Base-by-base conservation (phyloP, 2,329 filamentous ascomycete genomes). In the Calonectria pseudoreteaudii region DNA sequence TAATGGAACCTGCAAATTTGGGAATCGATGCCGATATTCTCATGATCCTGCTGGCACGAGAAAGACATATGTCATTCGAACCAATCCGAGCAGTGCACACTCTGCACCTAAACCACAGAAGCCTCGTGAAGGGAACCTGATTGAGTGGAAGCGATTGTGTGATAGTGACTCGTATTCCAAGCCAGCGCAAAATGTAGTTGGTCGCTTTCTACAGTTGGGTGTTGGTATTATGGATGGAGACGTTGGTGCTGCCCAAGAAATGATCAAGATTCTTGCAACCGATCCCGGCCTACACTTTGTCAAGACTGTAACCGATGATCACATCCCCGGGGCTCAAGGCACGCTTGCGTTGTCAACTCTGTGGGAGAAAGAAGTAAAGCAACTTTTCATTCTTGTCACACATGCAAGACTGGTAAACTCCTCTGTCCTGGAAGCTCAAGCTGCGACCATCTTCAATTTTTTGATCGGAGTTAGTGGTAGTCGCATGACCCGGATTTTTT, bases 141-240 rank as follows among this genome's bases (percentile, higher is more conserved):
- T 28, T n/a, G 56, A 62, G 26, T 62, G 56, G 56, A 62, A 62
- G 36, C 56, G 56, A 62, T 18, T 62, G 36, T 62, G 56, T 41
- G 18, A 38, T 3, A 26, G 14, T 23, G 14, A 3, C 23, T 60
- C 56, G 6, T 2, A 4, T 41, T 16, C 18, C 20, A 62, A 62
- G 34, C 56, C 56, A 9, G 23, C 13, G 7, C 56, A 38, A 41
- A 26, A 14, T 14, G 26, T 14, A 8, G 26, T 38, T 20, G 7
- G 18, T 28, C 34, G 34, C 14, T 62, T 62, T 16, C 36, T 62
- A 9, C 34, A 62, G 16, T 7, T 62, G 14, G 56, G 34, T 3
- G 10, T 44, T 30, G 56, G 38, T 10, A 11, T 62, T 9, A 41
- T 62, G 56, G 36, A 62, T 20, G 56, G 56, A 28, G 56, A 62